Base-by-base conservation (phyloP, 2,329 filamentous ascomycete species). In the Pyricularia pennisetigena region DNA sequence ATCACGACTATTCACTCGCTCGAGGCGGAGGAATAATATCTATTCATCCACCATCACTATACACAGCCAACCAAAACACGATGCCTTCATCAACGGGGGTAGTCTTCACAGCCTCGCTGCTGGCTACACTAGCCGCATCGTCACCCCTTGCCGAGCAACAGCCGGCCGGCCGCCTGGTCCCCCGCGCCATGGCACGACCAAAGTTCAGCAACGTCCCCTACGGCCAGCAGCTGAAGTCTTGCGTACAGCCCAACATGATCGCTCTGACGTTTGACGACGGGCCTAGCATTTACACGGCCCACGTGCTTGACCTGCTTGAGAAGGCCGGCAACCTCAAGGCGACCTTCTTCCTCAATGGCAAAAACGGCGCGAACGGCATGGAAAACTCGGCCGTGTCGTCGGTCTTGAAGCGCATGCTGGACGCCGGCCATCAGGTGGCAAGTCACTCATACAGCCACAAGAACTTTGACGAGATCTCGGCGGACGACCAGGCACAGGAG, bases 391-490 rank as follows among this genome's bases (percentile, higher is more conserved):
- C 20, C 12, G 5, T 35, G 5, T 23, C 30, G 12, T 75, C 74
- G 28, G 74, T 81, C 29, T 79, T 85, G 69, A 75, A 78, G 64
- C 74, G 75, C 4, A 80, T 81, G 75, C 68, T 75, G 54, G 70
- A 69, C 14, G 74, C 75, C 5, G 79, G 79, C 12, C 80, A 82
- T 69, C 80, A 82, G 68, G 70, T 82, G 41, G 80, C 73, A 7
- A 76, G 76, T 66, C 80, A 82, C 71, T 80, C 79, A 2, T 81
- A 75, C 76, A 76, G 76, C 32, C 80, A 82, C 69, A 30, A 30
- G 28, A 59, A 67, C 66, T 67, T 67, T 35, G 66, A 67, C 57
- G n/a, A 28, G 66, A 41, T 67, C n/a, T 26, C 54, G 4, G 54
- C 35, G 41, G 29, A 63, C n/a, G 57, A 59, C 29, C 54, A 61